phyloP scores from a whole-genome alignment of 2,329 filamentous ascomycete species.

The Phaeosphaeriaceae sp. region DNA sequence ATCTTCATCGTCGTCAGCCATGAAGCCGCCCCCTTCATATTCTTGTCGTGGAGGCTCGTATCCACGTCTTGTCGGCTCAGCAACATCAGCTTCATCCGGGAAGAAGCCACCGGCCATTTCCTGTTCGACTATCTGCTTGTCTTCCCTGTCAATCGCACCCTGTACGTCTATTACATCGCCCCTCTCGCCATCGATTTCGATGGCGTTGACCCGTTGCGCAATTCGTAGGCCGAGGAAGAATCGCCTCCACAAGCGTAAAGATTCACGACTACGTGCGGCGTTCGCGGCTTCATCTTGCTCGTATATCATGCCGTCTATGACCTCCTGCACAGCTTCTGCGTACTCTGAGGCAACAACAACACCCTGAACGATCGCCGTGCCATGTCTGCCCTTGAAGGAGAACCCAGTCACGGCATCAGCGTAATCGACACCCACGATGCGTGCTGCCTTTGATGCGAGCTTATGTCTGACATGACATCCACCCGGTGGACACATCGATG shows the following conservation, averaged over 20 bases:
- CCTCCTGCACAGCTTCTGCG: constrained; percentile 73
- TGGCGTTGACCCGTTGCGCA: constrained; percentile 71
- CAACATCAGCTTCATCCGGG: constrained; percentile 58
- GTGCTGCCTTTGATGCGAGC: constrained; percentile 74
- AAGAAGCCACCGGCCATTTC: constrained; percentile 50
- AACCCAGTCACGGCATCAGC: constrained; percentile 92
- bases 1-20: constrained; percentile 20
- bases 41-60: constrained; percentile 15
- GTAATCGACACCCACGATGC: constrained; percentile 80
- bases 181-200: constrained; percentile 45
- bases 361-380: constrained; percentile 82
- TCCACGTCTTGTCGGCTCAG: constrained; percentile 26
- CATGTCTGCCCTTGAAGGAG: constrained; percentile 82
- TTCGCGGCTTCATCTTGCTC: constrained; percentile 69
- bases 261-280: constrained; percentile 58
- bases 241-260: constrained; percentile 65
- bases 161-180: constrained; percentile 37
- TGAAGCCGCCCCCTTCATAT: constrained; percentile 27
- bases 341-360: constrained; percentile 77
- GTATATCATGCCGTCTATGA: constrained; percentile 72
- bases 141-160: constrained; percentile 37
- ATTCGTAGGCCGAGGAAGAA: constrained; percentile 71
- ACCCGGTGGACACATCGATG: constrained; percentile 68
- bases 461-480: constrained; percentile 64
- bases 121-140: constrained; percentile 33